These are phyloP conservation scores for Claviceps quebecensis DNA, from an alignment of 2,329 filamentous ascomycete species.

Conservation along the genomic window DNA sequence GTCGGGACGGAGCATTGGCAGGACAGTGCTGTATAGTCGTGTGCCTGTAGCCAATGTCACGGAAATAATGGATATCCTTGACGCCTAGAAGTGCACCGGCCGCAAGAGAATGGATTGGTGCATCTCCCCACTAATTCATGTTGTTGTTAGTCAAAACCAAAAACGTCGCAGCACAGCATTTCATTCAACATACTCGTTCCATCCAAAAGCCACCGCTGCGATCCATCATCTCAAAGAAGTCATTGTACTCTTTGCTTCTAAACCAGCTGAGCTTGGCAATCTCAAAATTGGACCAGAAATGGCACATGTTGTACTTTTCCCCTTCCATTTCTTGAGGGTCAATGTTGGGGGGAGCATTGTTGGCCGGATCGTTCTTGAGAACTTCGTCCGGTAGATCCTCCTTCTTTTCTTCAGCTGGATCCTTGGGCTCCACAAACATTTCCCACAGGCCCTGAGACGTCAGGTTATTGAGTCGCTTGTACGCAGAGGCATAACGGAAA, in stretches of 20 bases:
- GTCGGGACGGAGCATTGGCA: constrained; percentile 80
- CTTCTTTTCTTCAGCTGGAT: constrained; percentile 48
- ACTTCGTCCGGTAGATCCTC: constrained; percentile 70
- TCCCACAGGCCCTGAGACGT: constrained; percentile 92
- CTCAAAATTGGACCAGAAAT: constrained; percentile 99
- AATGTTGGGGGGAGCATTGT: constrained; percentile 60
- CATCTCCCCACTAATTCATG: constrained; percentile 74
- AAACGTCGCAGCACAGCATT: background rate
- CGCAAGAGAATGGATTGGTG: constrained; percentile 92
- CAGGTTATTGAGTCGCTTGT: constrained; percentile 83
- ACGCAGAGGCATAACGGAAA: constrained; percentile 96
- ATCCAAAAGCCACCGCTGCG: constrained; percentile 97
- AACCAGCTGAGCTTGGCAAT: constrained; percentile 93
- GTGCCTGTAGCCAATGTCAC: constrained; percentile 94
- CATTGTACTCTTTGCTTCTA: constrained; percentile 91
- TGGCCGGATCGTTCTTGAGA: constrained; percentile 57
- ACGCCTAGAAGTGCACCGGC: constrained; percentile 74
- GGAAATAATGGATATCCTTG: constrained; percentile 92
- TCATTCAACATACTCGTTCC: constrained; percentile 56
- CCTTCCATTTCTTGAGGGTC: constrained; percentile 92
- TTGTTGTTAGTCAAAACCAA: constrained; percentile 15
- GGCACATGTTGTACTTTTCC: constrained; percentile 99
- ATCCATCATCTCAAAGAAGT: constrained; percentile 99
- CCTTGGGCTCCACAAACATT: constrained; percentile 80
- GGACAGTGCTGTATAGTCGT: constrained; percentile 98